Base-by-base conservation (phyloP, 2,329 filamentous ascomycete species). In the Neophaeococcomyces aloes region DNA sequence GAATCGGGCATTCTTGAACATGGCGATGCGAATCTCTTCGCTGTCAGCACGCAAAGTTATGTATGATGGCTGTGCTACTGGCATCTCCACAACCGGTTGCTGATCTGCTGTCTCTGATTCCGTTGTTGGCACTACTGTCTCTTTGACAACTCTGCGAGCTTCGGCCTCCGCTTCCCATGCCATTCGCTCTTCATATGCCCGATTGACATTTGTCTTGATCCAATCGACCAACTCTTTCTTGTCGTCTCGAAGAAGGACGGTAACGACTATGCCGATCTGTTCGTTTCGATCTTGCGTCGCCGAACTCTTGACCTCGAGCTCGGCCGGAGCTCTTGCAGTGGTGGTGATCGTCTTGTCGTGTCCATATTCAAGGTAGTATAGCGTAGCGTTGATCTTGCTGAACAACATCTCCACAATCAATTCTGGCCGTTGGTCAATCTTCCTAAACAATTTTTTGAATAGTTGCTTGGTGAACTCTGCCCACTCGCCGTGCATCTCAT, bases 331-430 rank as follows among this genome's bases (percentile, higher is more conserved):
- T 52, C 76, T 77, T 7, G 79, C 75, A n/a, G 72, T 69, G 15
- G 74, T 73, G 18, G 80, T 60, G 0, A 81, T 76, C 52, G 89
- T 86, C 57, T 81, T 85, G 56, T 95, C 87, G 54, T 86, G 83
- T 0, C 91, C 91, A 57, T 88, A 87, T 58, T 96, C 88, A 4
- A 98, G 73, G 59, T 86, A 96, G 63, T 84, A 86, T 1, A 86
- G 75, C 0, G 86, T 94, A 35, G 76, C 75, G 40, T 79, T 81
- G 45, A 87, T 83, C 63, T 98, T 98, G 61, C 85, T 94, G 63
- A 98, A 98, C 11, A 98, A 71, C 72, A 98, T 78, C 64, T 98
- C 91, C 1, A 93, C 81, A 38, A 94, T 74, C 31, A 95, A 69
- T 49, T 89, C 85, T 0, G 87, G 87, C 33, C 87, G 76, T 53